Evolutionary conservation across 83 land plant species (phyloP).

Genomic region (Picea abies): DNA sequence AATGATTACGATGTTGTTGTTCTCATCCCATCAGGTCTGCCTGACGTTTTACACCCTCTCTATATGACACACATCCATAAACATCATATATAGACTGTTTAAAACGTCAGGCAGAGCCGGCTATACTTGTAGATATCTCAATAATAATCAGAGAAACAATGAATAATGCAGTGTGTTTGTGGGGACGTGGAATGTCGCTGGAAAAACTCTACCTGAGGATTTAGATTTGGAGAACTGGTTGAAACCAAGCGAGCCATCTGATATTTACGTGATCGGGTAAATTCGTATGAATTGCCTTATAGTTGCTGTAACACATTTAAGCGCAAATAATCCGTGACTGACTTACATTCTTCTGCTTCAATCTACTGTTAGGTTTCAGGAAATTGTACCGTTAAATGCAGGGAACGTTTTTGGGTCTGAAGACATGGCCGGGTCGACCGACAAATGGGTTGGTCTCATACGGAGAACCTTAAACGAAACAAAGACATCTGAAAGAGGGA

Average conservation of each 20-base stretch:
- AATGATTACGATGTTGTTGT: no score
- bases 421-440: slow-evolving; percentile 40
- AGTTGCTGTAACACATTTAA: no score
- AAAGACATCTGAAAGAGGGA: slow-evolving; percentile 16
- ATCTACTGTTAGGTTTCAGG: slow-evolving; percentile 55
- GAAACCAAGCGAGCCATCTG: slow-evolving; percentile 21
- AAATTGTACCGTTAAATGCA: slow-evolving; percentile 70
- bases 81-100: no score
- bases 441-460: slow-evolving; percentile 59
- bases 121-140: no score
- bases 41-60: no score
- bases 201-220: slow-evolving; percentile 45
- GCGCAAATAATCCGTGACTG: no score
- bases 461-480: slow-evolving; percentile 48
- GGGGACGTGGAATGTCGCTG: slow-evolving; percentile 79
- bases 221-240: slow-evolving; percentile 56
- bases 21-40: no score
- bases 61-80: no score
- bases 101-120: no score
- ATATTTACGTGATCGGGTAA: slow-evolving; percentile 78
- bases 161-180: slow-evolving; percentile 42
- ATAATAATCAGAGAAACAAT: no score
- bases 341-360: no score
- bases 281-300: no score
- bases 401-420: slow-evolving; percentile 62